A percentile compares a stretch with the other conserved stretches of the same genome.
Conservation (phyloP, 2,329 filamentous ascomycete genomes). For the Aureobasidium sp. region DNA sequence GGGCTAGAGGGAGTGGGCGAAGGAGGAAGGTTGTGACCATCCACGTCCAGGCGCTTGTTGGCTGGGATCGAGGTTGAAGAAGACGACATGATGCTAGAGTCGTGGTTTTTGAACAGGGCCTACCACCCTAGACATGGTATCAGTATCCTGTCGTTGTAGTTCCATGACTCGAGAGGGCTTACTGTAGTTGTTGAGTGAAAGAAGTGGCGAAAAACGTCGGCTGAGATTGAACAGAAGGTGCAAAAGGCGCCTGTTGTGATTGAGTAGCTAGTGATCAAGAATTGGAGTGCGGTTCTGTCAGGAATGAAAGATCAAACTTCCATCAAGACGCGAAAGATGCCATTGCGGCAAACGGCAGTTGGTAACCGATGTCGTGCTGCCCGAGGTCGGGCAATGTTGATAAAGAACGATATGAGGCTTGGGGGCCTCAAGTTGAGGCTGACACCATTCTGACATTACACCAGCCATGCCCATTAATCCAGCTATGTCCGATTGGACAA, state of each 20-base stretch:
- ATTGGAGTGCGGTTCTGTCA: not conserved
- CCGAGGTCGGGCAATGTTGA: no score
- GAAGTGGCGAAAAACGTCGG: not conserved
- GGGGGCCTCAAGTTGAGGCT: no score
- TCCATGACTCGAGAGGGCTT: no score
- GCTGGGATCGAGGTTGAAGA: not conserved
- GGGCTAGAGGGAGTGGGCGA: conserved; percentile 92
- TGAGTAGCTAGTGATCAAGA: not conserved
- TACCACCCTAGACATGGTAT: not conserved
- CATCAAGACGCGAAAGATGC: not conserved
- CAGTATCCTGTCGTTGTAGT: no score
- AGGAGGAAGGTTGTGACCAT: conserved; percentile 78
- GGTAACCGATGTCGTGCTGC: not conserved
- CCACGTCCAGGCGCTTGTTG: conserved; percentile 58
- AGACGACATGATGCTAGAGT: conserved; percentile 8
- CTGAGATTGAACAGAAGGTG: not conserved
- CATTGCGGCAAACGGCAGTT: not conserved
- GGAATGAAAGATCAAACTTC: not conserved
- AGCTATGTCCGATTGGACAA: no score
- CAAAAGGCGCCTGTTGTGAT: not conserved
- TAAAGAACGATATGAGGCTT: no score
- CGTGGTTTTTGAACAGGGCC: conserved; percentile 14
- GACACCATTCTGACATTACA: not conserved
- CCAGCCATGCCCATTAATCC: no score
- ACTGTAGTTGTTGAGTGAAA: not conserved